Evolutionary conservation across 257 asterid genomes (phyloP).

Genomic region (Scutellaria minor): DNA sequence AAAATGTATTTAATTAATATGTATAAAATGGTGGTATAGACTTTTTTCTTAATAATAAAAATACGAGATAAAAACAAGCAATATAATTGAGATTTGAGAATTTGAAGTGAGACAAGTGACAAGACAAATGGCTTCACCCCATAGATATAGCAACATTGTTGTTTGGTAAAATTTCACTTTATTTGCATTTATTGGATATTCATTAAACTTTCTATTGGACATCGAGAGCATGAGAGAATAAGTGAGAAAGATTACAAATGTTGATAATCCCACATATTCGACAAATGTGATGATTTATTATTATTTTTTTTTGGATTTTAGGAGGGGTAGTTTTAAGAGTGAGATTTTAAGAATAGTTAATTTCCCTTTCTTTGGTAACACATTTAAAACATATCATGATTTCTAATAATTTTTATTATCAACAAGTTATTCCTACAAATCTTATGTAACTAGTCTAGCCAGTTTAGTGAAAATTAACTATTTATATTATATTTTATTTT

Average conservation of each 20-base stretch:
- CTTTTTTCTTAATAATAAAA: background rate
- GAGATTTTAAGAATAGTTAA: background rate
- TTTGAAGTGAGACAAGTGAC: conserved; percentile 7
- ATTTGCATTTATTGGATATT: background rate
- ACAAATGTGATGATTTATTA: too few relatives aligned
- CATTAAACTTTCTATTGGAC: conserved; percentile 20
- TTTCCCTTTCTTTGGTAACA: background rate
- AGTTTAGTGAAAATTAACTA: too few relatives aligned
- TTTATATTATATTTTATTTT: too few relatives aligned
- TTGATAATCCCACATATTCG: background rate
- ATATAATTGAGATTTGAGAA: background rate
- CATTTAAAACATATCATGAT: background rate
- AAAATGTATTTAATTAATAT: background rate
- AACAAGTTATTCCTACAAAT: too few relatives aligned
- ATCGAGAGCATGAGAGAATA: background rate
- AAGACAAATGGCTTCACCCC: conserved; percentile 15
- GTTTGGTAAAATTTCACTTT: conserved; percentile 5
- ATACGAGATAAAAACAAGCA: background rate
- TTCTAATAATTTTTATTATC: background rate
- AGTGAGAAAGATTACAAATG: background rate
- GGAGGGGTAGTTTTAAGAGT: too few relatives aligned
- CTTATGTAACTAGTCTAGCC: too few relatives aligned
- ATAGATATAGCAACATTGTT: conserved; percentile 15
- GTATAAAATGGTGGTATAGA: background rate
- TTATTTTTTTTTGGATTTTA: too few relatives aligned